Conservation (phyloP, 345 rosid genomes). For the Diplotaxis tenuifolia region DNA sequence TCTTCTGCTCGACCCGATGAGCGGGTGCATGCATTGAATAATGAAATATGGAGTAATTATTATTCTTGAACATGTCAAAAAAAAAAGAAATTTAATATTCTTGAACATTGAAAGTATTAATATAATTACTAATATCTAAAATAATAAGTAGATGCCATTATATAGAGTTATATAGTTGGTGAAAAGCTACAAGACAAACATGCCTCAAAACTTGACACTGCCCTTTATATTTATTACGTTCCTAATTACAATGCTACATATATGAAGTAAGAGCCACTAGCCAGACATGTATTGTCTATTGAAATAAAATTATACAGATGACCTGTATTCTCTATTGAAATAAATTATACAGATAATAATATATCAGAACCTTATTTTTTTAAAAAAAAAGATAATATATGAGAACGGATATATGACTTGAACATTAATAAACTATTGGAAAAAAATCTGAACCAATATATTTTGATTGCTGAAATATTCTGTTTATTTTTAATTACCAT, state of each 20-base stretch:
- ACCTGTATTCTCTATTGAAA: background rate
- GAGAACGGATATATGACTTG: background rate
- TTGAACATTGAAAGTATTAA: background rate
- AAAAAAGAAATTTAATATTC: background rate
- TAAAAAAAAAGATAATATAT: too few relatives aligned
- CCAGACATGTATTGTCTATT: constrained; percentile 18
- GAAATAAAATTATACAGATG: background rate
- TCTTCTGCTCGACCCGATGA: background rate
- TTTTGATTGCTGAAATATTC: background rate
- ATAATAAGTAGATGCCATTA: background rate
- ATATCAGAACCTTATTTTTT: too few relatives aligned
- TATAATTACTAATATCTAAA: background rate
- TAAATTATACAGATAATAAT: background rate
- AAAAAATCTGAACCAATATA: background rate
- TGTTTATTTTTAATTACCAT: background rate
- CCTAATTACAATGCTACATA: constrained; percentile 42
- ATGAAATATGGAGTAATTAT: background rate
- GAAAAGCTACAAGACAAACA: constrained; percentile 41
- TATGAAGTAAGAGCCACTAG: constrained; percentile 3
- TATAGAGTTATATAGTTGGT: background rate
- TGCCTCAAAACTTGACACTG: constrained; percentile 37
- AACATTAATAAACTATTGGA: background rate
- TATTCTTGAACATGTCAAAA: too few relatives aligned
- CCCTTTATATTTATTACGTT: constrained; percentile 36
- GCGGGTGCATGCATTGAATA: background rate